These are phyloP conservation scores for Escovopsis sp. DNA, from an alignment of 2,329 filamentous ascomycete genomes.

Conservation along the genomic window DNA sequence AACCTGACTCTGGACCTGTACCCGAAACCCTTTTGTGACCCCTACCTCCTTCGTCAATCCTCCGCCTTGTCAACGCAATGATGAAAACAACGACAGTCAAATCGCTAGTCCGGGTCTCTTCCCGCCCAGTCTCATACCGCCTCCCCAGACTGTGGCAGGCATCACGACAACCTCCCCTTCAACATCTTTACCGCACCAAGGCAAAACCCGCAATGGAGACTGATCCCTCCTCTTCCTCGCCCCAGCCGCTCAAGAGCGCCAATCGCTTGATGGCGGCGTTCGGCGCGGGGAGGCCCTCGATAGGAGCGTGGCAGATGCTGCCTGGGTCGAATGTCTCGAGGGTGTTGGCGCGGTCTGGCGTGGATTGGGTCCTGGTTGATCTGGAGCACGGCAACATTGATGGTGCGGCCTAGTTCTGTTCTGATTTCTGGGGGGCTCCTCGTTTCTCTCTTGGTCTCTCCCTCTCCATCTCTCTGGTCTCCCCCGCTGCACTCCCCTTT, in stretches of 20 bases:
- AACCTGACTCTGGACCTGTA: too few species aligned
- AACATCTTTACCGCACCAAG: neutral
- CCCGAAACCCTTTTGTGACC: too few species aligned
- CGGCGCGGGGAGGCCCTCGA: constrained; percentile 28
- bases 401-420: too few species aligned
- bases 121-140: neutral
- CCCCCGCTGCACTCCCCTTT: too few species aligned
- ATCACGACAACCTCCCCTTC: neutral
- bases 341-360: constrained; percentile 41
- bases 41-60: too few species aligned
- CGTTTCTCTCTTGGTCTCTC: neutral
- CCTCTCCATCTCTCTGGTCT: neutral
- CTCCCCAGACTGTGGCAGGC: neutral
- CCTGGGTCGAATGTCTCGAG: constrained; percentile 45
- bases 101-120: too few species aligned
- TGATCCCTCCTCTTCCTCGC: constrained; percentile 6
- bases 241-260: constrained; percentile 28
- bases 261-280: constrained; percentile 37
- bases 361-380: constrained; percentile 51
- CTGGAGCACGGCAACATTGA: constrained; percentile 38
- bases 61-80: too few species aligned
- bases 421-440: neutral
- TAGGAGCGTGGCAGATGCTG: constrained; percentile 49
- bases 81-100: too few species aligned
- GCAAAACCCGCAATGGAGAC: constrained; percentile 1